Conservation (phyloP, 139 green algal species). For the Monoraphidium neglectum region DNA sequence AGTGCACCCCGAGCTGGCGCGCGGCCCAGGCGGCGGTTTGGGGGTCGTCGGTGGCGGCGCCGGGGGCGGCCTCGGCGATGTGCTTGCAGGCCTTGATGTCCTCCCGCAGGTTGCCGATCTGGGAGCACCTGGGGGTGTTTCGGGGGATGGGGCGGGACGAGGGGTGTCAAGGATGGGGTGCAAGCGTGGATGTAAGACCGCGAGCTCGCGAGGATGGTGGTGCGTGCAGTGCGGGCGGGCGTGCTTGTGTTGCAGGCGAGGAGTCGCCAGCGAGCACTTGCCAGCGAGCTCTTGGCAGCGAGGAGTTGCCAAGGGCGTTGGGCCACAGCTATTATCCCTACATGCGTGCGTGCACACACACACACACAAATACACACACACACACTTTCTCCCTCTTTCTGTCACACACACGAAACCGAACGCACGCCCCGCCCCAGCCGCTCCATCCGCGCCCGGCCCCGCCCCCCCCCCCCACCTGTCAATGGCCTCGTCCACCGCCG, state of each 20-base stretch:
- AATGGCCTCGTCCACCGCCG: constrained; percentile 75
- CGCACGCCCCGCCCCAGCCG: neutral
- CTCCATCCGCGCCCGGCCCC: too few relatives aligned
- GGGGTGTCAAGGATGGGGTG: neutral
- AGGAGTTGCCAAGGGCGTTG: too few relatives aligned
- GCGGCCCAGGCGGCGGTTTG: constrained; percentile 49
- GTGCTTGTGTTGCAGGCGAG: too few relatives aligned
- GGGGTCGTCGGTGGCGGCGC: constrained; percentile 6
- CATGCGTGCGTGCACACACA: too few relatives aligned
- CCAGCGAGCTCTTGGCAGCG: too few relatives aligned
- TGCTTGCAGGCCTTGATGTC: constrained; percentile 69
- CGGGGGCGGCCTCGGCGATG: constrained; percentile 6
- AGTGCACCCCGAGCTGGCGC: constrained; percentile 86
- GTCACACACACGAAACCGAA: neutral
- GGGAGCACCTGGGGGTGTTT: neutral
- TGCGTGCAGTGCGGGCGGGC: too few relatives aligned
- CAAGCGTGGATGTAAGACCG: neutral
- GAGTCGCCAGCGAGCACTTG: too few relatives aligned
- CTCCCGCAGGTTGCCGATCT: constrained; percentile 64
- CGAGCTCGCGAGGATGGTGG: too few relatives aligned
- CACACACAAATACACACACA: neutral
- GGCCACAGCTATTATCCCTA: neutral
- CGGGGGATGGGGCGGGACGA: neutral
- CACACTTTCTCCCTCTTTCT: neutral
- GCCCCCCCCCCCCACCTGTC: constrained; percentile 47